Evolutionary conservation across 495 filamentous ascomycete species (phyloP).

Genomic region (Trichocladium uniseriatum): DNA sequence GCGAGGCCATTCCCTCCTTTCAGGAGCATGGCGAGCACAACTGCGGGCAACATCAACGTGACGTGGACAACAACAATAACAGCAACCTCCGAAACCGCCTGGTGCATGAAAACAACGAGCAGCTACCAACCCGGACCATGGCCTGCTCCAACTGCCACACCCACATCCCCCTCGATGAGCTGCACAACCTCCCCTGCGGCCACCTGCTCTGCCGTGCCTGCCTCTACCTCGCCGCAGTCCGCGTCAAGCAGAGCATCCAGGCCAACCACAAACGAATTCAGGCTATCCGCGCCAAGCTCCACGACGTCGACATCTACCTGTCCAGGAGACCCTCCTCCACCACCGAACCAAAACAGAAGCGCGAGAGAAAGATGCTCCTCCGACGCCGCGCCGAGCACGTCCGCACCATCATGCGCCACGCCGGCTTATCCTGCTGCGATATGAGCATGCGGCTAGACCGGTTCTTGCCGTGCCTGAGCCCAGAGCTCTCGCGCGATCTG

Average conservation of each 20-base stretch:
- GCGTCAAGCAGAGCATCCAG: background rate
- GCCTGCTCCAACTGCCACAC: constrained; percentile 1
- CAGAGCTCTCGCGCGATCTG: background rate
- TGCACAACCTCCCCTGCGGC: constrained; percentile 16
- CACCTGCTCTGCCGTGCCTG: constrained; percentile 9
- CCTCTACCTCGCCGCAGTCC: background rate
- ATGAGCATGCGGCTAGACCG: background rate
- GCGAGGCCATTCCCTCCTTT: background rate
- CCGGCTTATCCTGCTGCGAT: constrained; percentile 6
- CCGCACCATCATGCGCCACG: background rate
- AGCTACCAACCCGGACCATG: constrained; percentile 10
- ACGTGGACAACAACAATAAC: background rate
- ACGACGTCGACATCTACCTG: background rate
- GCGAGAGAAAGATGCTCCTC: background rate
- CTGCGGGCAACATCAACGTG: constrained; percentile 6
- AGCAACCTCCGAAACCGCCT: background rate
- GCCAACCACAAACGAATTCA: background rate
- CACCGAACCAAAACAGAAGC: background rate
- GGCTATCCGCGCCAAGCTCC: background rate
- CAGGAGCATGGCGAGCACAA: background rate
- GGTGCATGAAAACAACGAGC: background rate
- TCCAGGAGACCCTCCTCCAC: background rate
- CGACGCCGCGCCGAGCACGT: background rate
- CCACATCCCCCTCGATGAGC: background rate
- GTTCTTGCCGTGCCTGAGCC: constrained; percentile 5